phyloP scores from a whole-genome alignment of 2,329 filamentous ascomycete species.

The Daldinia sp. region DNA sequence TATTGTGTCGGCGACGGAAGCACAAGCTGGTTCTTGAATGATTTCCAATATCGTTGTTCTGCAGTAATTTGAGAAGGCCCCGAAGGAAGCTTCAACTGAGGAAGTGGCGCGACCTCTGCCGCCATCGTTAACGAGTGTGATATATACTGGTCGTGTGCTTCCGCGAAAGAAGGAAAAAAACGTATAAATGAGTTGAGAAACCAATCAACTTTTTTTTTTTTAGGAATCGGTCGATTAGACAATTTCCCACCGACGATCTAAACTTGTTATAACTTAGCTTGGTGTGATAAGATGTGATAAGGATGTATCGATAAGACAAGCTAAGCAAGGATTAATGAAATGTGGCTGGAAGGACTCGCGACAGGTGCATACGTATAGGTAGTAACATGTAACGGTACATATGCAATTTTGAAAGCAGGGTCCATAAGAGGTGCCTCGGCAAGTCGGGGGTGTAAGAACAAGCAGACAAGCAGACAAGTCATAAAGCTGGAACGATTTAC shows the following conservation, averaged over 20 bases:
- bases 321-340: background rate
- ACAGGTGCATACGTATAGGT: slow-evolving; percentile 5
- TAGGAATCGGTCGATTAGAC: slow-evolving; percentile 26
- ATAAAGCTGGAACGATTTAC: background rate
- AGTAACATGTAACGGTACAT: background rate
- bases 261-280: slow-evolving; percentile 15
- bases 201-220: slow-evolving; percentile 36
- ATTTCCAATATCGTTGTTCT: slow-evolving; percentile 96
- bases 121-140: slow-evolving; percentile 68
- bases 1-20: slow-evolving; percentile 91
- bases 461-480: background rate
- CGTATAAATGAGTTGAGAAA: slow-evolving; percentile 5
- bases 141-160: slow-evolving; percentile 28
- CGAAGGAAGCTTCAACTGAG: slow-evolving; percentile 82
- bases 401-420: background rate
- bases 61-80: slow-evolving; percentile 85
- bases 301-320: background rate
- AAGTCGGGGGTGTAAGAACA: slow-evolving; percentile 14
- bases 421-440: slow-evolving; percentile 26
- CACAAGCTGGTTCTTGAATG: slow-evolving; percentile 89
- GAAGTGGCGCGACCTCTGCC: slow-evolving; percentile 81
- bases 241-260: slow-evolving; percentile 30
- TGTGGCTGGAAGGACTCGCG: slow-evolving; percentile 11
- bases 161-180: slow-evolving; percentile 19
- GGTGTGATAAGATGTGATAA: slow-evolving; percentile 16